phyloP scores from a whole-genome alignment of 768 basidiomycete species.

The Pleurotus salmoneostramineus region DNA sequence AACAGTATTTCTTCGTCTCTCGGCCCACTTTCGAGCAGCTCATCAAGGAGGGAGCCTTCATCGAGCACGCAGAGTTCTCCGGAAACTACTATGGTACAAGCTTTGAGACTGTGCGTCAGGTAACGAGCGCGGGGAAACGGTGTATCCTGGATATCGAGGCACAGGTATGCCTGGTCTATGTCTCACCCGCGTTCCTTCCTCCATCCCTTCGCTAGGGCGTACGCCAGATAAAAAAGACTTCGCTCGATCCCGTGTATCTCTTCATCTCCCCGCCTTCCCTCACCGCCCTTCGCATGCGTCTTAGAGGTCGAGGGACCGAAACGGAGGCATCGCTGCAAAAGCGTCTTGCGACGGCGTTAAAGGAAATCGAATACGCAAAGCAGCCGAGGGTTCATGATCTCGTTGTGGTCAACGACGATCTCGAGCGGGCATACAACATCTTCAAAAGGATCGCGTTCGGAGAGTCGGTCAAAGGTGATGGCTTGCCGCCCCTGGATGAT shows the following conservation, averaged over 20 bases:
- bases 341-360: constrained; percentile 72
- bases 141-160: constrained; percentile 97
- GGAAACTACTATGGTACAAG: constrained; percentile 94
- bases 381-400: constrained; percentile 71
- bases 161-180: constrained; percentile 54
- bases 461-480: constrained; percentile 54
- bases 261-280: constrained; percentile 91
- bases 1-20: constrained; percentile 84
- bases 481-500: constrained; percentile 63
- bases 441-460: constrained; percentile 78
- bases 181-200: neutral
- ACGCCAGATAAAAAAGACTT: constrained; percentile 81
- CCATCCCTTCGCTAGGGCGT: constrained; percentile 61
- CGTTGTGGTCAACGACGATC: constrained; percentile 87
- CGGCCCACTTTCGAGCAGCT: constrained; percentile 69
- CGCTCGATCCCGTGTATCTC: constrained; percentile 80
- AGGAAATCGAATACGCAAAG: constrained; percentile 83
- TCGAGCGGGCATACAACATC: constrained; percentile 77
- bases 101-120: constrained; percentile 66
- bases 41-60: constrained; percentile 70
- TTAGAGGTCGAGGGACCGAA: constrained; percentile 83
- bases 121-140: constrained; percentile 65
- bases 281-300: constrained; percentile 60
- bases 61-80: constrained; percentile 93
- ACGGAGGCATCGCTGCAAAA: constrained; percentile 65